phyloP scores from a whole-genome alignment of 208 protist genomes.

The Vickermania ingenoplastis region DNA sequence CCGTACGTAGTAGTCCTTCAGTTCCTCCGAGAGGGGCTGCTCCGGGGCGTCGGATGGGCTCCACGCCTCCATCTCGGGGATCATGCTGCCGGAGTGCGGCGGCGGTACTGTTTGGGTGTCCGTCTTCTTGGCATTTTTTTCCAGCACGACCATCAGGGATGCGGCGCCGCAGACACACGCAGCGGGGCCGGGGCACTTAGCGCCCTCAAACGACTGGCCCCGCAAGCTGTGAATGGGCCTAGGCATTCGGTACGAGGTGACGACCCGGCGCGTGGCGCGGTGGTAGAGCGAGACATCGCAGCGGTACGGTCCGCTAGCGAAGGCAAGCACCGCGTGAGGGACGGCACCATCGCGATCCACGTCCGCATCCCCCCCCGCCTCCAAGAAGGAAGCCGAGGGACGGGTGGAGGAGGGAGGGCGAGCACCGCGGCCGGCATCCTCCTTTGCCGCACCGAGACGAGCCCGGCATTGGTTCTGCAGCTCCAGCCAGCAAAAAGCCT shows the following conservation, averaged over 20 bases:
- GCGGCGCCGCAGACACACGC: background rate
- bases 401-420: too few relatives aligned
- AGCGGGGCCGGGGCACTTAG: too few relatives aligned
- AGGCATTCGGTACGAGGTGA: background rate
- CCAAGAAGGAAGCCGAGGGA: too few relatives aligned
- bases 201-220: too few relatives aligned
- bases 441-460: too few relatives aligned
- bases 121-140: background rate
- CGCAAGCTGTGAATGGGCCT: background rate
- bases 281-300: constrained; percentile 20
- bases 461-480: too few relatives aligned
- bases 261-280: constrained; percentile 2
- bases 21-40: background rate
- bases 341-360: constrained; percentile 5
- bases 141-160: background rate
- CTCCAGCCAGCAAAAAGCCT: constrained; percentile 20
- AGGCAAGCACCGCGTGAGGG: constrained; percentile 12
- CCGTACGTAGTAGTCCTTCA: background rate
- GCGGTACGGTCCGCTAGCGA: constrained; percentile 14
- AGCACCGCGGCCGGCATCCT: too few relatives aligned
- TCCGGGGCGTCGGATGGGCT: background rate
- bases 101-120: background rate
- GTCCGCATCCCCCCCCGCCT: too few relatives aligned
- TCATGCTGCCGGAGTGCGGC: background rate
- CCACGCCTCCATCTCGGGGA: too few relatives aligned